Evolutionary conservation across 2,329 filamentous ascomycete species (phyloP).

Genomic region (Sporothrix curviconia): DNA sequence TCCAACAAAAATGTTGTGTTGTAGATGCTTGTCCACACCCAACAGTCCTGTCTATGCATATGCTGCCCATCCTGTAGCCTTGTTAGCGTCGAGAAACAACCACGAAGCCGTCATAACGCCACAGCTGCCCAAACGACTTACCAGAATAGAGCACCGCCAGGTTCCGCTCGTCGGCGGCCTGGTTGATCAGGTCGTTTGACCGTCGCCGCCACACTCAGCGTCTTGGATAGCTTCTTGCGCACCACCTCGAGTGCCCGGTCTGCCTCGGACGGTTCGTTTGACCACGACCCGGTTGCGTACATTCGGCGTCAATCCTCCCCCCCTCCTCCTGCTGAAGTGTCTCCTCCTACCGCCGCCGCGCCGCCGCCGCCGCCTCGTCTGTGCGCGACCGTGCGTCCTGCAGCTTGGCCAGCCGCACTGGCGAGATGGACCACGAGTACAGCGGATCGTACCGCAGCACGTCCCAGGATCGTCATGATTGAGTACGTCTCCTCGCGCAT

Average conservation of each 20-base stretch:
- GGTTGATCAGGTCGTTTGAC: conserved; percentile 96
- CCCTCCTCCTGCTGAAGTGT: too few species aligned
- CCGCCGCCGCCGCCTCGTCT: conserved; percentile 31
- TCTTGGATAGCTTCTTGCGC: conserved; percentile 91
- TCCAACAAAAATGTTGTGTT: neutral
- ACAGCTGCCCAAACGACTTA: too few species aligned
- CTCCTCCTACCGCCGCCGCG: conserved; percentile 24
- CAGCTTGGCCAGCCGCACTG: conserved; percentile 56
- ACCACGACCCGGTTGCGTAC: conserved; percentile 33
- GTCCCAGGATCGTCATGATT: conserved; percentile 97
- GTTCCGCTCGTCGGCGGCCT: conserved; percentile 88
- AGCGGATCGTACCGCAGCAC: conserved; percentile 96
- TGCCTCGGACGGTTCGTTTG: conserved; percentile 65
- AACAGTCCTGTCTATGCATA: conserved; percentile 13
- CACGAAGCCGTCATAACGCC: too few species aligned
- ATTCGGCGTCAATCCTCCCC: conserved; percentile 18
- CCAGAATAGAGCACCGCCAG: conserved; percentile 83
- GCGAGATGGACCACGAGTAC: conserved; percentile 89
- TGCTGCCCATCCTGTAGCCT: conserved; percentile 17
- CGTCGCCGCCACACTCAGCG: conserved; percentile 85
- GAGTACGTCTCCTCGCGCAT: conserved; percentile 91
- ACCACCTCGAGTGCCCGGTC: conserved; percentile 89
- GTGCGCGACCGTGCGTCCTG: conserved; percentile 49
- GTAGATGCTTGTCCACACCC: too few species aligned
- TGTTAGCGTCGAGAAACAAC: neutral